These are phyloP conservation scores for Sordaria brevicollis DNA, from an alignment of 495 filamentous ascomycete species.

Conservation along the genomic window DNA sequence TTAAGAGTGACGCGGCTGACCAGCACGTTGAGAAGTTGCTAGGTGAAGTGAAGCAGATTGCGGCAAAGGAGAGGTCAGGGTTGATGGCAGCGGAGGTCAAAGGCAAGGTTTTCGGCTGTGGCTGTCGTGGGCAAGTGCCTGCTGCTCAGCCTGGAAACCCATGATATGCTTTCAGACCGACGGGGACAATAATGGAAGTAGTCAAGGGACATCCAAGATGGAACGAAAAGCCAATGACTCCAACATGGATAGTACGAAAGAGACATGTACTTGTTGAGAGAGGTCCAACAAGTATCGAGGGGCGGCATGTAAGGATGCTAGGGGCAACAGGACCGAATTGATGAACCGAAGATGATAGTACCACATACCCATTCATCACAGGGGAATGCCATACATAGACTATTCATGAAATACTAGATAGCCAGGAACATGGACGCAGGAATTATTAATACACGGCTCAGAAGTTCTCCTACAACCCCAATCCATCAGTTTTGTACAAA, in stretches of 20 bases:
- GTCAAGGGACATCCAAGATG: neutral
- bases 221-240: neutral
- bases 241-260: neutral
- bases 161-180: neutral
- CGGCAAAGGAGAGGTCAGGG: constrained; percentile 77
- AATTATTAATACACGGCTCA: neutral
- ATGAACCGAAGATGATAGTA: neutral
- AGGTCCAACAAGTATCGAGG: no score
- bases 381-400: neutral
- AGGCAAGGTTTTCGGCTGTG: constrained; percentile 59
- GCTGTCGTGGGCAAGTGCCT: neutral
- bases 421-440: neutral
- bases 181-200: neutral
- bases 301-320: neutral
- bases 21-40: constrained; percentile 62
- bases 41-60: constrained; percentile 68
- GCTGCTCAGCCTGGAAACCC: neutral
- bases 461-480: neutral
- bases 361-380: neutral
- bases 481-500: neutral
- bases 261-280: neutral
- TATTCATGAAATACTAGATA: neutral
- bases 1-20: constrained; percentile 26
- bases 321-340: neutral
- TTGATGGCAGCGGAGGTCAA: constrained; percentile 76